A percentile compares a stretch with the other conserved stretches of the same genome.
phyloP scores from a whole-genome alignment of 2,329 filamentous ascomycete genomes.

The Raffaelea ambrosiae region DNA sequence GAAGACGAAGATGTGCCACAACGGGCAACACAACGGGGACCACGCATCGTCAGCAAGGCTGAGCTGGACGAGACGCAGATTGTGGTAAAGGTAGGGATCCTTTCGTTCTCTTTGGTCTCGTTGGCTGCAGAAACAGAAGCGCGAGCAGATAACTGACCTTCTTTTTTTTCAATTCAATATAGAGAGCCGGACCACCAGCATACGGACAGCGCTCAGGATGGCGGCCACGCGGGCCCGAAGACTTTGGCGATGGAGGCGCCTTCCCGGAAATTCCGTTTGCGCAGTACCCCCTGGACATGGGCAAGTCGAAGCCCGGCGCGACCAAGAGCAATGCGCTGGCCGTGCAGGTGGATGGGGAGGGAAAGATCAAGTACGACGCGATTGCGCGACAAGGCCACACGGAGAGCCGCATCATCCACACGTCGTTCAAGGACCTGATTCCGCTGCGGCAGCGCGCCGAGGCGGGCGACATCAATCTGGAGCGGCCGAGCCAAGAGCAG shows the following conservation, averaged over 20 bases:
- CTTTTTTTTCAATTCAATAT: too few species aligned
- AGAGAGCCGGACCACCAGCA: conserved; percentile 74
- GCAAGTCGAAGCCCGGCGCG: conserved; percentile 54
- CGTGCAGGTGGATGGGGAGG: conserved; percentile 84
- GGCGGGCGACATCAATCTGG: conserved; percentile 81
- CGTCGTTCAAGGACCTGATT: conserved; percentile 95
- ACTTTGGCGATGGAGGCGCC: conserved; percentile 92
- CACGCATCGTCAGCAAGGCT: conserved; percentile 70
- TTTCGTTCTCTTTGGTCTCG: too few species aligned
- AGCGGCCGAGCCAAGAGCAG: conserved; percentile 75
- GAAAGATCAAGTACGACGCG: conserved; percentile 93
- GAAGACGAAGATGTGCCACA: conserved; percentile 74
- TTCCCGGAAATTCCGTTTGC: conserved; percentile 72
- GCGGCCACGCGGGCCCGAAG: conserved; percentile 80
- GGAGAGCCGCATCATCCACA: conserved; percentile 78
- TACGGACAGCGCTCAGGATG: conserved; percentile 85
- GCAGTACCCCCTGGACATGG: conserved; percentile 95
- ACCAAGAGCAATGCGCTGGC: conserved; percentile 76
- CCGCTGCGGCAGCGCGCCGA: conserved; percentile 88
- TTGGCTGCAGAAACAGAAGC: too few species aligned
- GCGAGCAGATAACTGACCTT: too few species aligned
- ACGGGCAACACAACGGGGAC: conserved; percentile 66
- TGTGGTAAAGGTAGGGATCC: conserved; percentile 64
- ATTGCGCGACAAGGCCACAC: conserved; percentile 85
- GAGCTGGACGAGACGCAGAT: conserved; percentile 81